These are phyloP conservation scores for Larix kaempferi DNA, from an alignment of 75 land plant species.

Conservation along the genomic window DNA sequence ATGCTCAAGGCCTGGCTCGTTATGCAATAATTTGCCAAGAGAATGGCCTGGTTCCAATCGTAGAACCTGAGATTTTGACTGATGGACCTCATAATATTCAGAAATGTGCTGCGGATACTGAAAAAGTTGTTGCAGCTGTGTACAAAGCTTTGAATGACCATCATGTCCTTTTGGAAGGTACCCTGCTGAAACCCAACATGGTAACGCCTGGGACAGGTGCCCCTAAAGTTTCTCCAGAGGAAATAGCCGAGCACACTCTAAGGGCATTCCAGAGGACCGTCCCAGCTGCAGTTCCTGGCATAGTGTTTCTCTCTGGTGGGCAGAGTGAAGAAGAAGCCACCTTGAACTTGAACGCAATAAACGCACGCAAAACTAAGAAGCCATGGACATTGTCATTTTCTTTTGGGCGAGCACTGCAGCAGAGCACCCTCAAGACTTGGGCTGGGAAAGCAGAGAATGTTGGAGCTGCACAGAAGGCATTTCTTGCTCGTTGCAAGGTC, in stretches of 20 bases:
- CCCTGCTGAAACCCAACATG: constrained; percentile 85
- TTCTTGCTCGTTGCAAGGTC: constrained; percentile 63
- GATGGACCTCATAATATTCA: constrained; percentile 71
- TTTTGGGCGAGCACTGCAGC: constrained; percentile 76
- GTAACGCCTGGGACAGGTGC: constrained; percentile 83
- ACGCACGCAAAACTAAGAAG: constrained; percentile 65
- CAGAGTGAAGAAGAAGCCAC: constrained; percentile 89
- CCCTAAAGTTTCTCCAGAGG: constrained; percentile 69
- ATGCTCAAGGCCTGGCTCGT: constrained; percentile 79
- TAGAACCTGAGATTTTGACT: constrained; percentile 83
- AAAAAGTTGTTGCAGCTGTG: constrained; percentile 69
- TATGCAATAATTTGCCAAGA: constrained; percentile 67
- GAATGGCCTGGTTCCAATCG: constrained; percentile 85
- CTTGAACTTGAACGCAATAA: constrained; percentile 73
- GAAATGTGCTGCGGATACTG: constrained; percentile 77
- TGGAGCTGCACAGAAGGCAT: constrained; percentile 52
- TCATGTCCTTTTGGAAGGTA: constrained; percentile 69
- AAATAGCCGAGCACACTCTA: constrained; percentile 71
- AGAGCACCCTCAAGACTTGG: constrained; percentile 78
- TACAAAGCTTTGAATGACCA: constrained; percentile 91
- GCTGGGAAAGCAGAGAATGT: constrained; percentile 74
- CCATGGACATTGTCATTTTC: constrained; percentile 83
- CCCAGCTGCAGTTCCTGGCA: constrained; percentile 81
- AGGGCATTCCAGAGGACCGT: constrained; percentile 67
- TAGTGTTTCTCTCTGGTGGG: constrained; percentile 58